These are phyloP conservation scores for Moelleriella libera DNA, from an alignment of 2,329 filamentous ascomycete species.

Conservation along the genomic window DNA sequence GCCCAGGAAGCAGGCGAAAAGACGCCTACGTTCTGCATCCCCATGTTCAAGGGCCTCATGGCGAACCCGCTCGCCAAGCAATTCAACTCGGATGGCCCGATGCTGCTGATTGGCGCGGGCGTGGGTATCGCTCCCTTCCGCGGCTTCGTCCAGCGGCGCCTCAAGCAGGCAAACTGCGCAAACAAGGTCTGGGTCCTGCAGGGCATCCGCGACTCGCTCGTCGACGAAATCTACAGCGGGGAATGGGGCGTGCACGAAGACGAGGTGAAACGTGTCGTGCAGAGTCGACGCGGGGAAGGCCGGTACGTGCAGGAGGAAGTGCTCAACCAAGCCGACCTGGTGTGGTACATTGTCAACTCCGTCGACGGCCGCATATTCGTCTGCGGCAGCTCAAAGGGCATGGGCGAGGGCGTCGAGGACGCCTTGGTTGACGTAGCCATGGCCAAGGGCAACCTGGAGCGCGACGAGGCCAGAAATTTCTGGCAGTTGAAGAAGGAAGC, in stretches of 20 bases:
- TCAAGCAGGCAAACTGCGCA: conserved; percentile 89
- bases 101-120: conserved; percentile 93
- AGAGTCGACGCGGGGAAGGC: conserved; percentile 62
- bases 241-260: conserved; percentile 92
- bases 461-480: conserved; percentile 71
- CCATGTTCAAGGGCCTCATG: conserved; percentile 98
- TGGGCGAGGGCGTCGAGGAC: conserved; percentile 91
- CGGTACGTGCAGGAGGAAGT: conserved; percentile 97
- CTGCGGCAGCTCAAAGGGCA: conserved; percentile 86
- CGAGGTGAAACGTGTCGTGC: conserved; percentile 69
- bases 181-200: conserved; percentile 98
- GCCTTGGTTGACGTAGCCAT: conserved; percentile 84
- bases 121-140: conserved; percentile 96
- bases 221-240: conserved; percentile 92
- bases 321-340: conserved; percentile 77
- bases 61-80: conserved; percentile 85
- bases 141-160: conserved; percentile 85
- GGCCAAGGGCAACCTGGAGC: conserved; percentile 76
- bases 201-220: conserved; percentile 80
- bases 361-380: conserved; percentile 95
- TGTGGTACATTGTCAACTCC: conserved; percentile 95
- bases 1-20: conserved; percentile 47
- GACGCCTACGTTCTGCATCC: conserved; percentile 55
- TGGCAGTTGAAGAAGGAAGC: conserved; percentile 86
- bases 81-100: conserved; percentile 86